A percentile compares a stretch with the other conserved stretches of the same genome.
Conservation (phyloP, 1,284 basidiomycete species). For the Trichosporon faecale region DNA sequence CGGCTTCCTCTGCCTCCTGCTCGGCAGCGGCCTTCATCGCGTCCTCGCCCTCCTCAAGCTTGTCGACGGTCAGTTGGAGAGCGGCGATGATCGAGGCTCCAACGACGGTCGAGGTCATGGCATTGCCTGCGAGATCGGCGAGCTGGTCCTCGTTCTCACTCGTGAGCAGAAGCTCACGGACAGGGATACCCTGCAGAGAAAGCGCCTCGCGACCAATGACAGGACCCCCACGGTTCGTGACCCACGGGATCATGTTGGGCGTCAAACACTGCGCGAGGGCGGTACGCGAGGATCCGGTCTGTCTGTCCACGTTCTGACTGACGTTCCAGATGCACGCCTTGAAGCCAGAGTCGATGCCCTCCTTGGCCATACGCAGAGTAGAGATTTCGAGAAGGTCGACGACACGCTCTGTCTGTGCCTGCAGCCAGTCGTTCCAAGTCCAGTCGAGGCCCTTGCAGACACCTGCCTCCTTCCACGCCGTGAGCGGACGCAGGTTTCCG, state of each 20-base stretch:
- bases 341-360: constrained; percentile 76
- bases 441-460: constrained; percentile 84
- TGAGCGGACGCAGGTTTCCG: constrained; percentile 79
- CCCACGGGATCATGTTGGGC: constrained; percentile 93
- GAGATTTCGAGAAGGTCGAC: constrained; percentile 93
- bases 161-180: constrained; percentile 85
- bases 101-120: constrained; percentile 95
- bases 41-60: constrained; percentile 63
- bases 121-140: constrained; percentile 91
- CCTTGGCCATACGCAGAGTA: constrained; percentile 72
- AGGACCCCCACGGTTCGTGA: constrained; percentile 93
- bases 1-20: constrained; percentile 50
- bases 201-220: constrained; percentile 90
- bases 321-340: constrained; percentile 97
- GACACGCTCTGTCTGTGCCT: constrained; percentile 85
- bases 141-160: constrained; percentile 91
- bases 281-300: constrained; percentile 71
- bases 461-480: constrained; percentile 90
- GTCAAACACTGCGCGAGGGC: constrained; percentile 90
- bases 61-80: constrained; percentile 63
- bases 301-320: constrained; percentile 93
- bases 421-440: constrained; percentile 90
- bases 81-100: constrained; percentile 85
- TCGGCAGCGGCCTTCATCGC: constrained; percentile 56
- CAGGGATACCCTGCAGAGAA: constrained; percentile 87